phyloP scores from a whole-genome alignment of 225 moss, liverwort and hornwort species.

The Marchantia polymorpha region DNA sequence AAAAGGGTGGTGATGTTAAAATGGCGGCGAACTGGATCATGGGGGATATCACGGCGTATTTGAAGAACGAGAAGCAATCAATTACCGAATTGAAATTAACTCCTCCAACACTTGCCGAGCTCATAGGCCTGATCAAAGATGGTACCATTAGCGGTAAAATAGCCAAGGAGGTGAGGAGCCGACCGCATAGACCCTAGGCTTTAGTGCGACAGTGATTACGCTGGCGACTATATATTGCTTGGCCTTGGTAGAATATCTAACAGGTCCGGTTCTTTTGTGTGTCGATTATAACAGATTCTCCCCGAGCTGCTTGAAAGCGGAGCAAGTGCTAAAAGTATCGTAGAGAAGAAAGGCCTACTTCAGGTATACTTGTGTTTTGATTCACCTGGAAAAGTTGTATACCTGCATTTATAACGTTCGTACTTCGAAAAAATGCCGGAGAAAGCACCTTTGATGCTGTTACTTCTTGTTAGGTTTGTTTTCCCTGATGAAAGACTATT shows the following conservation, averaged over 20 bases:
- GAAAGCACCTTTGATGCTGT: no score
- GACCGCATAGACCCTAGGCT: neutral
- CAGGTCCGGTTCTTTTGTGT: neutral
- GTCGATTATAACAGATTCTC: slow-evolving; percentile 31
- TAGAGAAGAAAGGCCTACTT: slow-evolving; percentile 85
- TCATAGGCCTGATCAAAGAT: slow-evolving; percentile 82
- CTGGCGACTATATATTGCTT: no score
- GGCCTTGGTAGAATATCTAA: neutral
- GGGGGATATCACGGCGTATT: slow-evolving; percentile 87
- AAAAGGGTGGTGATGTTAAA: slow-evolving; percentile 79
- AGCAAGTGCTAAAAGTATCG: slow-evolving; percentile 62
- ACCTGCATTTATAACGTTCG: no score
- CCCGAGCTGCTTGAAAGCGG: slow-evolving; percentile 81
- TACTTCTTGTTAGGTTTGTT: no score
- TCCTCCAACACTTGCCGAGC: slow-evolving; percentile 71
- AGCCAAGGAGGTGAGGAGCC: slow-evolving; percentile 67
- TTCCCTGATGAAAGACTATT: no score
- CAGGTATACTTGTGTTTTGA: slow-evolving; percentile 43
- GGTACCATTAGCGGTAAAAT: slow-evolving; percentile 96
- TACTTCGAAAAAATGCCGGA: no score
- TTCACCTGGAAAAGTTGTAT: neutral
- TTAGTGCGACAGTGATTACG: no score
- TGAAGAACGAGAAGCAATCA: slow-evolving; percentile 71
- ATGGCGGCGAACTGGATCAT: slow-evolving; percentile 97
- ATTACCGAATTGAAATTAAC: slow-evolving; percentile 72